Evolutionary conservation across 2,329 filamentous ascomycete species (phyloP).

Genomic region (Cytospora paraplurivora): DNA sequence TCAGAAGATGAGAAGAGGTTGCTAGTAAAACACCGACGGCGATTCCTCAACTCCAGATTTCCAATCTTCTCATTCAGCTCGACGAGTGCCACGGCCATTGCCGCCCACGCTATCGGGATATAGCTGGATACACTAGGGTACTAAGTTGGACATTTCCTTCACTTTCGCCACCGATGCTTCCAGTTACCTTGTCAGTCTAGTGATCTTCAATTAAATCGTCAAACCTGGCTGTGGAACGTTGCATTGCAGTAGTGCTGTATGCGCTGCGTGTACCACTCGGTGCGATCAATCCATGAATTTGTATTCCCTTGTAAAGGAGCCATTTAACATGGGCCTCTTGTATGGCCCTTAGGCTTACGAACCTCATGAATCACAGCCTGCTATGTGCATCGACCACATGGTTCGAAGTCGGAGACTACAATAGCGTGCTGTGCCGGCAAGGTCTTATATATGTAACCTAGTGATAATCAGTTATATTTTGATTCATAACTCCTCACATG

Average conservation of each 20-base stretch:
- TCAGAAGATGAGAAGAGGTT: neutral
- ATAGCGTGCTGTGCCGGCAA: neutral
- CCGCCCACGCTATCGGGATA: conserved; percentile 36
- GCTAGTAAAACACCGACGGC: neutral
- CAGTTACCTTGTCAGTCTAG: conserved; percentile 53
- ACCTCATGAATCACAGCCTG: conserved; percentile 42
- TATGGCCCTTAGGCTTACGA: conserved; percentile 33
- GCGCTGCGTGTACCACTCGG: conserved; percentile 24
- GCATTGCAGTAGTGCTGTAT: conserved; percentile 57
- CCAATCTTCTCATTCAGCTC: conserved; percentile 22
- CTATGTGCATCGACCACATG: neutral
- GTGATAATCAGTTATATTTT: too few species aligned
- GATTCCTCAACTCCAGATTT: conserved; percentile 41
- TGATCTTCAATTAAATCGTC: conserved; percentile 47
- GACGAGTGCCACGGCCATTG: conserved; percentile 19
- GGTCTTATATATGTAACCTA: neutral
- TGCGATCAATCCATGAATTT: conserved; percentile 27
- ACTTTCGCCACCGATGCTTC: conserved; percentile 44
- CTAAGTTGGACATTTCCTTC: conserved; percentile 50
- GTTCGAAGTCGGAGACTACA: fast-evolving
- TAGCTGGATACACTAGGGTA: conserved; percentile 52
- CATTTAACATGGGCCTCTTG: conserved; percentile 29
- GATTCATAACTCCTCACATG: too few species aligned
- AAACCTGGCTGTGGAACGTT: conserved; percentile 63
- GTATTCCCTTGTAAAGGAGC: conserved; percentile 37